A percentile compares a stretch with the other conserved stretches of the same genome.
Conservation (phyloP, 2,329 filamentous ascomycete species). For the Aureobasidium sp. region DNA sequence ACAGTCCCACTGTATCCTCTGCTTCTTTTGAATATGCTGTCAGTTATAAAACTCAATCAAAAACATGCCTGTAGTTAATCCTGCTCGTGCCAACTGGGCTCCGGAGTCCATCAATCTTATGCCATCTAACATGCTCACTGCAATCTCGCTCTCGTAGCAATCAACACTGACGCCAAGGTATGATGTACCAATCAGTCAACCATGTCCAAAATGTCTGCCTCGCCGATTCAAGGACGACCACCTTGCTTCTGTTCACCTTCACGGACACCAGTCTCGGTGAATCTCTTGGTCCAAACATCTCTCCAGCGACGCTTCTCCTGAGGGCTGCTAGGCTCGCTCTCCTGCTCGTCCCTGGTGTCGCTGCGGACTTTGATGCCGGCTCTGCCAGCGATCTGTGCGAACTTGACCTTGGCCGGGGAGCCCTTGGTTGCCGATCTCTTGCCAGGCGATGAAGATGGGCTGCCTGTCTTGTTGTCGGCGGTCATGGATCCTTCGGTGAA, state of each 20-base stretch:
- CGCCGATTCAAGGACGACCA: neutral
- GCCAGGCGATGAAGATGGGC: slow-evolving; percentile 10
- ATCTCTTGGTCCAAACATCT: slow-evolving; percentile 23
- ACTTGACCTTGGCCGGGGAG: slow-evolving; percentile 39
- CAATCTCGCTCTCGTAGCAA: neutral
- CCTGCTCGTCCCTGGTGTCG: slow-evolving; percentile 15
- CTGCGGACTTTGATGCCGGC: slow-evolving; percentile 29
- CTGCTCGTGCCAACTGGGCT: neutral
- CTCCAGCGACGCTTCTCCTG: slow-evolving; percentile 25
- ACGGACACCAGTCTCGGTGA: slow-evolving; percentile 6
- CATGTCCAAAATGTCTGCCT: neutral
- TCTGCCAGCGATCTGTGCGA: slow-evolving; percentile 39
- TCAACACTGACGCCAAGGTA: neutral
- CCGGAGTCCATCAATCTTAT: neutral
- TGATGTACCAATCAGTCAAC: neutral
- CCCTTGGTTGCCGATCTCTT: slow-evolving; percentile 16
- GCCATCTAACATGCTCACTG: neutral
- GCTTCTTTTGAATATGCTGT: slow-evolving; percentile 6
- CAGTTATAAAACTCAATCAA: neutral
- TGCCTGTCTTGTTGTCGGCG: slow-evolving; percentile 5
- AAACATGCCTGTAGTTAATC: slow-evolving; percentile 7
- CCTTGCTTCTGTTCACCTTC: slow-evolving; percentile 8
- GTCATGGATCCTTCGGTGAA: slow-evolving; percentile 15
- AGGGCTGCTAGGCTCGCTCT: slow-evolving; percentile 15
- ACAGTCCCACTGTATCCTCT: neutral